A percentile compares a stretch with the other conserved stretches of the same genome.
Conservation (phyloP, 768 basidiomycete genomes). For the Tulasnella sp. region DNA sequence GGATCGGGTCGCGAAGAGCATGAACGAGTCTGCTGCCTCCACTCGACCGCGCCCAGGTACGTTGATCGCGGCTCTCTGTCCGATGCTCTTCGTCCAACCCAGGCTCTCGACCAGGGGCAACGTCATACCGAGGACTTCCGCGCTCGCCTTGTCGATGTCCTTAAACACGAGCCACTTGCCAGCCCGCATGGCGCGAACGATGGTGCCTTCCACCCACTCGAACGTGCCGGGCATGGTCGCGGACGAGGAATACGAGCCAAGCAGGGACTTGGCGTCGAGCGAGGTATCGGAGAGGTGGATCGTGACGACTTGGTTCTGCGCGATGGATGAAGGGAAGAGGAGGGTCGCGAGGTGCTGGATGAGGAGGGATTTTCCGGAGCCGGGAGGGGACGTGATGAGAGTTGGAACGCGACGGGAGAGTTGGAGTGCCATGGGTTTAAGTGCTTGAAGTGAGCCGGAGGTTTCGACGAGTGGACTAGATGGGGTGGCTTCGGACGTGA, state of each 20-base stretch:
- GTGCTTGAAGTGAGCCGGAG: constrained; percentile 56
- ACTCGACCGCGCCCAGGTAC: constrained; percentile 76
- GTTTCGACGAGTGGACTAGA: constrained; percentile 57
- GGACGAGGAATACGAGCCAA: constrained; percentile 93
- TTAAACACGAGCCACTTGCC: constrained; percentile 93
- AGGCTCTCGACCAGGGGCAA: constrained; percentile 77
- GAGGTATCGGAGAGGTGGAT: constrained; percentile 95
- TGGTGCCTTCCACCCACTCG: constrained; percentile 94
- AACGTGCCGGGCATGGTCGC: constrained; percentile 81
- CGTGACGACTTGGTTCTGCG: constrained; percentile 56
- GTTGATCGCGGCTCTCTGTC: constrained; percentile 66
- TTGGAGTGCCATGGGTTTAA: constrained; percentile 65
- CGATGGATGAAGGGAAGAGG: constrained; percentile 60
- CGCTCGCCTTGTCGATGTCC: constrained; percentile 88
- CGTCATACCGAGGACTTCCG: constrained; percentile 84
- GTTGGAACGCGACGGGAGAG: constrained; percentile 72
- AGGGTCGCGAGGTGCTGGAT: constrained; percentile 72
- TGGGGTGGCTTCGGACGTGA: constrained; percentile 32
- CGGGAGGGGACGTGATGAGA: constrained; percentile 82
- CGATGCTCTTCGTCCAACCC: constrained; percentile 70
- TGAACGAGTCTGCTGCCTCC: constrained; percentile 75
- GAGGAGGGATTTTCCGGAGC: constrained; percentile 84
- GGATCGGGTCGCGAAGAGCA: constrained; percentile 88
- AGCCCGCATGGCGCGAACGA: constrained; percentile 85
- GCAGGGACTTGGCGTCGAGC: constrained; percentile 57